Conservation (phyloP, 371 early-diverging fungal species). For the Coemansia sp. region DNA sequence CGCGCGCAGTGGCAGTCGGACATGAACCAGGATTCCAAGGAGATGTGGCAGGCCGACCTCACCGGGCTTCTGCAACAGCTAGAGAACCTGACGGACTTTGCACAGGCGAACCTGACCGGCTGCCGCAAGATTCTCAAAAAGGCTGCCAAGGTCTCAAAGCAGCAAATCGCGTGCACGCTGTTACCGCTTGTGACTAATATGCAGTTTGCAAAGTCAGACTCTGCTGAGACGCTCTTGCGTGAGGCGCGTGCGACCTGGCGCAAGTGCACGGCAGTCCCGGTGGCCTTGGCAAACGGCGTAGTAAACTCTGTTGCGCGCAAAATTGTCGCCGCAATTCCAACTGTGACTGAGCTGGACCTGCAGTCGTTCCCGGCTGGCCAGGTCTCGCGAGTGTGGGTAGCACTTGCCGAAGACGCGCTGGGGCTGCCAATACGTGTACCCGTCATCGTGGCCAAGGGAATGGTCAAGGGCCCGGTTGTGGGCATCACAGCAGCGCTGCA, state of each 20-base stretch:
- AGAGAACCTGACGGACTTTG: constrained; percentile 59
- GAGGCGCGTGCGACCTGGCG: constrained; percentile 61
- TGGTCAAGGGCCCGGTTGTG: constrained; percentile 56
- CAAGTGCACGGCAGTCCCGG: constrained; percentile 48
- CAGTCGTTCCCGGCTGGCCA: constrained; percentile 55
- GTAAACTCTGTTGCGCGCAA: neutral
- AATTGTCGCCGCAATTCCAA: constrained; percentile 45
- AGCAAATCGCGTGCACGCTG: constrained; percentile 49
- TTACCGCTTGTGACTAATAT: constrained; percentile 57
- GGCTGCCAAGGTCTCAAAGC: constrained; percentile 55
- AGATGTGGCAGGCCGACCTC: constrained; percentile 56
- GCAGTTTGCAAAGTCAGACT: constrained; percentile 58
- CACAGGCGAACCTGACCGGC: constrained; percentile 59
- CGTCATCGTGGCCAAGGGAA: constrained; percentile 63
- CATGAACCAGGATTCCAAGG: constrained; percentile 47
- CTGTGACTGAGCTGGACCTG: constrained; percentile 55
- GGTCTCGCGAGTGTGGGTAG: constrained; percentile 60
- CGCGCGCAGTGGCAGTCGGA: constrained; percentile 54
- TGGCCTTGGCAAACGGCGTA: neutral
- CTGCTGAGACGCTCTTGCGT: constrained; percentile 54
- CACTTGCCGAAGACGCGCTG: constrained; percentile 62
- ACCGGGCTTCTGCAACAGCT: constrained; percentile 53
- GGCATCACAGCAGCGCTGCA: constrained; percentile 78
- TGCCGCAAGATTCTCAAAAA: constrained; percentile 66
- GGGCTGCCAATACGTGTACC: constrained; percentile 61